phyloP scores from a whole-genome alignment of 139 green algal genomes.

The Chlamydomonas sphaeroides region DNA sequence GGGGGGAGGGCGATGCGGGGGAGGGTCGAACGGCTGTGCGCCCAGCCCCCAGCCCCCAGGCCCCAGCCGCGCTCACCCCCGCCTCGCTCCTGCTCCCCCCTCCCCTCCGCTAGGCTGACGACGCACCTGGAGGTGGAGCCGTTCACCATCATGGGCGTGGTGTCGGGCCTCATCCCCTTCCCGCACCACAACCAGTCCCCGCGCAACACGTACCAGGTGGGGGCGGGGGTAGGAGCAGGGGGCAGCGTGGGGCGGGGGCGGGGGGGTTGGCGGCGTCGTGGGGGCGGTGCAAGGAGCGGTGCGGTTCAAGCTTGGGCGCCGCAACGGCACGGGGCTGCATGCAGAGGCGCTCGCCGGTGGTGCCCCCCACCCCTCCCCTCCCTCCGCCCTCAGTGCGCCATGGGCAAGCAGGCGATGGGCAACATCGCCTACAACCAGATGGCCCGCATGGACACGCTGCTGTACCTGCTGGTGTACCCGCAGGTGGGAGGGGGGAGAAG shows the following conservation, averaged over 20 bases:
- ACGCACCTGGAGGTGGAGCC: conserved; percentile 99
- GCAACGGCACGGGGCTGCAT: too few relatives aligned
- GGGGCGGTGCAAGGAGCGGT: too few relatives aligned
- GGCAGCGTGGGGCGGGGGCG: background rate
- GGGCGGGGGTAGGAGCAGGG: background rate
- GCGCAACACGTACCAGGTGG: conserved; percentile 97
- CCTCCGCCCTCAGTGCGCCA: conserved; percentile 84
- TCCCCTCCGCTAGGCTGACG: conserved; percentile 45
- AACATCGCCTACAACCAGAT: conserved; percentile 98
- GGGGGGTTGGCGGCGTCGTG: too few relatives aligned
- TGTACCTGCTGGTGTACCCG: conserved; percentile 97
- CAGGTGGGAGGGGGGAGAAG: background rate
- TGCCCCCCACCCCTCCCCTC: background rate
- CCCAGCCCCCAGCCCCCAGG: background rate
- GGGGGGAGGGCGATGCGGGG: too few relatives aligned
- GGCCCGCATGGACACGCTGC: conserved; percentile 94
- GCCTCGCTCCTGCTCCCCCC: too few relatives aligned
- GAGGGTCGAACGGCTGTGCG: too few relatives aligned
- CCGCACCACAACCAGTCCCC: conserved; percentile 99
- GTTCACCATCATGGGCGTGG: conserved; percentile 98
- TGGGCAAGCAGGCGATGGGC: conserved; percentile 99
- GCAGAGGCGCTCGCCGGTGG: too few relatives aligned
- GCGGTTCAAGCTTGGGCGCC: too few relatives aligned
- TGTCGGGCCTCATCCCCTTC: conserved; percentile 97
- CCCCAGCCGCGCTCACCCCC: background rate